Conservation (phyloP, 2,329 filamentous ascomycete species). For the Exophiala mesophila region DNA sequence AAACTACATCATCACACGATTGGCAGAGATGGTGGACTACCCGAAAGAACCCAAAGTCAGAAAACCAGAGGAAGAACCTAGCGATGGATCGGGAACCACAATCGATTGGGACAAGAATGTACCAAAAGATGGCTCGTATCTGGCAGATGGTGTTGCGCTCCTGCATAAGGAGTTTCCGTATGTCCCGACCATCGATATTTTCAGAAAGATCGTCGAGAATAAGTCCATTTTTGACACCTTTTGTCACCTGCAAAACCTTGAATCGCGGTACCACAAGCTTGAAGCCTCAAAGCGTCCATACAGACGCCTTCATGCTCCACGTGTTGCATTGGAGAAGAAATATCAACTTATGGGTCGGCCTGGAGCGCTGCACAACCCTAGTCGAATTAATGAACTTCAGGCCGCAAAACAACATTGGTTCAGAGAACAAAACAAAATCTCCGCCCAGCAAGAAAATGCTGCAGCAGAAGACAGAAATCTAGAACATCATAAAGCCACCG, state of each 20-base stretch:
- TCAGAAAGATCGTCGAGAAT: slow-evolving; percentile 21
- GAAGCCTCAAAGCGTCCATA: slow-evolving; percentile 17
- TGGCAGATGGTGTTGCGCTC: slow-evolving; percentile 27
- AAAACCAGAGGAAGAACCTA: slow-evolving; percentile 31
- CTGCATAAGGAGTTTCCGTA: slow-evolving; percentile 22
- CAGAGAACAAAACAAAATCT: slow-evolving; percentile 20
- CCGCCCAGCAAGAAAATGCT: slow-evolving; percentile 24
- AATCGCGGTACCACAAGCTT: slow-evolving; percentile 19
- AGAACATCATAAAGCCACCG: slow-evolving; percentile 39
- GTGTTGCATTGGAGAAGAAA: slow-evolving; percentile 20
- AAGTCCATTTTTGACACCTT: slow-evolving; percentile 29
- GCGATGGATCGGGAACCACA: slow-evolving; percentile 33
- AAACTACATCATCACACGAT: slow-evolving; percentile 38
- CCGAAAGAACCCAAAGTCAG: slow-evolving; percentile 37
- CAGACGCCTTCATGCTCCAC: slow-evolving; percentile 21
- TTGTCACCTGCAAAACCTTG: slow-evolving; percentile 26
- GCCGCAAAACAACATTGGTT: slow-evolving; percentile 28
- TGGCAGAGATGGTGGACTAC: slow-evolving; percentile 39
- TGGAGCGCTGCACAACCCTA: slow-evolving; percentile 9
- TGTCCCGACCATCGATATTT: slow-evolving; percentile 24
- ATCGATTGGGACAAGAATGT: slow-evolving; percentile 27
- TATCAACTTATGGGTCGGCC: slow-evolving; percentile 13
- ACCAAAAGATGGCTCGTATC: slow-evolving; percentile 18
- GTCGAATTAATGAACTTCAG: slow-evolving; percentile 28
- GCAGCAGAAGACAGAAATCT: slow-evolving; percentile 33